Conservation (phyloP, 2,329 filamentous ascomycete genomes). For the Truncatella angustata region DNA sequence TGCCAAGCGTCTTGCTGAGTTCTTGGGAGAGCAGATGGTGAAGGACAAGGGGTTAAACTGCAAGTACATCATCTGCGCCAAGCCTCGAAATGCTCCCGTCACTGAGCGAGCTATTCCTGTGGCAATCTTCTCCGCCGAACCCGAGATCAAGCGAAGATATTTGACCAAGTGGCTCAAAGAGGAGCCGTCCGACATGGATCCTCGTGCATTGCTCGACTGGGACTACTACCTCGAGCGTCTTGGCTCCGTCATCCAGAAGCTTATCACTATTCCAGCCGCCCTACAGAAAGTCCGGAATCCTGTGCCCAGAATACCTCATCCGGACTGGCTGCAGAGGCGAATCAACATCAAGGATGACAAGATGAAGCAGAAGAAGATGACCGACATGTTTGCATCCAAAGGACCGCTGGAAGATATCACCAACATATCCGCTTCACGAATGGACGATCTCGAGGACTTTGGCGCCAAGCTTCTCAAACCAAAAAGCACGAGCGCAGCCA, state of each 20-base stretch:
- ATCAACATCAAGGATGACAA: constrained; percentile 96
- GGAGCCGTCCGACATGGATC: constrained; percentile 87
- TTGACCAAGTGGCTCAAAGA: constrained; percentile 95
- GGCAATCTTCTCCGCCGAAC: constrained; percentile 94
- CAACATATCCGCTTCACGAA: constrained; percentile 55
- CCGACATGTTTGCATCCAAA: constrained; percentile 74
- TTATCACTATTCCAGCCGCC: constrained; percentile 97
- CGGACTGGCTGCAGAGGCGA: constrained; percentile 91
- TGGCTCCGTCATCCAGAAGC: constrained; percentile 95
- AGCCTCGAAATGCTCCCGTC: constrained; percentile 83
- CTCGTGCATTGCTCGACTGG: constrained; percentile 89
- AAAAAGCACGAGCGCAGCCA: constrained; percentile 53
- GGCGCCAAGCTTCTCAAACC: constrained; percentile 66
- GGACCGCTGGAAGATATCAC: constrained; percentile 72
- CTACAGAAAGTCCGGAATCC: constrained; percentile 94
- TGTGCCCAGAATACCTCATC: constrained; percentile 88
- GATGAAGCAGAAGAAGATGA: constrained; percentile 98
- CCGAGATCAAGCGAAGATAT: constrained; percentile 82
- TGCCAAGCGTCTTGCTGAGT: constrained; percentile 89
- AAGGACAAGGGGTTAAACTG: constrained; percentile 99
- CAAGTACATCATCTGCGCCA: constrained; percentile 96
- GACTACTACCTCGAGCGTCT: constrained; percentile 95
- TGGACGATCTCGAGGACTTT: constrained; percentile 79
- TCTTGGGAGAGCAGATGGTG: constrained; percentile 96
- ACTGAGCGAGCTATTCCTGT: constrained; percentile 94